Evolutionary conservation across 768 basidiomycete species (phyloP).

Genomic region (Lactarius psammicola): DNA sequence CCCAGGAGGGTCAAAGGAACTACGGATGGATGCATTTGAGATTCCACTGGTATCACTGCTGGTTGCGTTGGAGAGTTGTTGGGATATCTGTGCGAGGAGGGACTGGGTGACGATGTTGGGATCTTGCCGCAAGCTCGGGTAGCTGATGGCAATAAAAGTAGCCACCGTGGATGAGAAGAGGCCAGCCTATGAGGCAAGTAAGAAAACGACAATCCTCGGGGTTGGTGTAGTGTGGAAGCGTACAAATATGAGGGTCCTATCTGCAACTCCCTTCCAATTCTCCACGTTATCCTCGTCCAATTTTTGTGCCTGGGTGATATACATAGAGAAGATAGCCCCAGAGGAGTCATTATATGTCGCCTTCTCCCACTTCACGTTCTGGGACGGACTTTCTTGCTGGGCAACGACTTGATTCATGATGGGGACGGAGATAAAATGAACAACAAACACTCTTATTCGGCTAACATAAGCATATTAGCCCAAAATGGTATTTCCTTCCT

Average conservation of each 20-base stretch:
- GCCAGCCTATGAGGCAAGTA: not conserved
- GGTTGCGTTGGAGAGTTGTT: conserved; percentile 4
- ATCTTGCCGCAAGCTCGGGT: not conserved
- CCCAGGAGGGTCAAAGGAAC: not conserved
- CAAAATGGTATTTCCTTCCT: no score
- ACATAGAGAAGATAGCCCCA: not conserved
- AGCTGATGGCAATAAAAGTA: not conserved
- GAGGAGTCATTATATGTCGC: not conserved
- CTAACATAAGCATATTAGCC: conserved; percentile 43
- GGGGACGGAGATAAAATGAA: not conserved
- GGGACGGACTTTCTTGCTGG: not conserved
- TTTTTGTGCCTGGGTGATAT: not conserved
- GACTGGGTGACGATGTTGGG: not conserved
- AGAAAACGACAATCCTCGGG: not conserved
- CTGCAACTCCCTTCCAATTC: conserved; percentile 15
- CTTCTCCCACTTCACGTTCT: not conserved
- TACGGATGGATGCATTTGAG: not conserved
- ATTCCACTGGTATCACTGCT: not conserved
- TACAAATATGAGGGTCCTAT: conserved; percentile 18
- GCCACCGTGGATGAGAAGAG: conserved; percentile 17
- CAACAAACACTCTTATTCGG: conserved; percentile 46
- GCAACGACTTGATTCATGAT: not conserved
- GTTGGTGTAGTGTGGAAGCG: not conserved
- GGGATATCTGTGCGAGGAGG: conserved; percentile 19
- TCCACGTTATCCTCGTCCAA: not conserved